Evolutionary conservation across 1,284 basidiomycete species (phyloP), one percentile per base, ranked within the genome.

Genomic region (Austroboletus niveus): DNA sequence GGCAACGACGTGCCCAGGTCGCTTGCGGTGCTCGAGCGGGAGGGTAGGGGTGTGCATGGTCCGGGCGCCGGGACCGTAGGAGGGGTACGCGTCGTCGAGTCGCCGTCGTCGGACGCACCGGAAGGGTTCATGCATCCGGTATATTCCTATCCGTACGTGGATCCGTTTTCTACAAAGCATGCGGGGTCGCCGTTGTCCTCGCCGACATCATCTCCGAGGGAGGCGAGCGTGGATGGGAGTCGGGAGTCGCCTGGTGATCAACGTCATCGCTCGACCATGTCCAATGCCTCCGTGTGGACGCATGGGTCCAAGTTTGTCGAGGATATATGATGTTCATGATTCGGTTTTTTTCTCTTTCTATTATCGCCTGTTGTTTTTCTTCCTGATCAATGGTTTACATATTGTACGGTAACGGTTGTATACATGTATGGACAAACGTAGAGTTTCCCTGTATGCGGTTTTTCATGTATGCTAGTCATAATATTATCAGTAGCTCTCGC

Each of bases 291-390:
- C 5, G 61, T 72, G 48, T 69, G 68, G 56, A 75, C 75, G 5
- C 72, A 78, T 20, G 68, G 65, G 9, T 69, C 65, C n/a, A 67
- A 63, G 48, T 67, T 67, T 45, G 47, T 67, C 14, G 65, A 67
- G 36, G 59, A 61, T 52, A 55, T 65, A 51, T 65, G 46, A 61
- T 45, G 0, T 9, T 34, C 6, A 14, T 34, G 32, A 34, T 6
- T 34, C 9, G 32, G 32, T 34, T 34, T 3, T 34, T 34, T 34
- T 34, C 6, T 34, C 32, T 34, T 34, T 34, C 10, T 34, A 2
- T 34, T 34, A 8, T 32, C 8, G 31, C 7, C 32, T 34, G 22
- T 24, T 24, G 22, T 24, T 24, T 24, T 24, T 24, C 22, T 24
- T 24, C 22, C 5, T 24, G 3, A 24, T 24, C 22, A 24, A 24